Evolutionary conservation across 257 asterid genomes (phyloP), one percentile per base, ranked within the genome.

Genomic region (Lithospermum erythrorhizon): DNA sequence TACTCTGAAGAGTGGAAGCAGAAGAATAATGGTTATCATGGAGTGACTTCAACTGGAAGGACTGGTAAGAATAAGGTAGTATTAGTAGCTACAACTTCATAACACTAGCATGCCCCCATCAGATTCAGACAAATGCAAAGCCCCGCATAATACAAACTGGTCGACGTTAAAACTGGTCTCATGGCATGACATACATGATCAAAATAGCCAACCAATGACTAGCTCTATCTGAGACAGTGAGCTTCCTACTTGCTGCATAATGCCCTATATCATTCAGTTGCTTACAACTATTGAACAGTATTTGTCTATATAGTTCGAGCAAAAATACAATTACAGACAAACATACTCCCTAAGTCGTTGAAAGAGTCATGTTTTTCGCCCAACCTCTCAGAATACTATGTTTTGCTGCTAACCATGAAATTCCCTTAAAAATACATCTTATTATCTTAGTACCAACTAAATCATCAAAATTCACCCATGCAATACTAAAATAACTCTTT

Each of bases 401-500:
- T 19, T 19, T 6, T 53, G 22, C 22, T 21, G 13, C 19, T 53
- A 19, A 53, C 21, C 22, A 53, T 53, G 5, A 19, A 18, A 19
- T 53, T 53, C 56, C 56, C 22, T 6, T 21, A 53, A 6, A n/a
- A 19, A 53, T n/a, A 5, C 13, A 6, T 14, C 10, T 53, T 19
- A 6, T 18, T 53, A 1, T 13, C 1, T 17, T 21, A n/a, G 21
- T 53, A 8, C 1, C 24, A 53, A 18, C 10, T 21, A 6, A 18
- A 53, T 18, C 22, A 19, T 53, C 22, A 18, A 53, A 6, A 3
- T 53, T n/a, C 23, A 53, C 24, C 25, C 57, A 18, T 21, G 27
- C 57, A 68, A 62, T 57, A 63, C 4, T 54, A 58, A 21, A 58
- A 54, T 13, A 19, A 35, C 25, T 30, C 57, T 51, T 24, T 47